Evolutionary conservation across 1,139 yeast genomes (phyloP).

Genomic region (Suhomyces terraborum): DNA sequence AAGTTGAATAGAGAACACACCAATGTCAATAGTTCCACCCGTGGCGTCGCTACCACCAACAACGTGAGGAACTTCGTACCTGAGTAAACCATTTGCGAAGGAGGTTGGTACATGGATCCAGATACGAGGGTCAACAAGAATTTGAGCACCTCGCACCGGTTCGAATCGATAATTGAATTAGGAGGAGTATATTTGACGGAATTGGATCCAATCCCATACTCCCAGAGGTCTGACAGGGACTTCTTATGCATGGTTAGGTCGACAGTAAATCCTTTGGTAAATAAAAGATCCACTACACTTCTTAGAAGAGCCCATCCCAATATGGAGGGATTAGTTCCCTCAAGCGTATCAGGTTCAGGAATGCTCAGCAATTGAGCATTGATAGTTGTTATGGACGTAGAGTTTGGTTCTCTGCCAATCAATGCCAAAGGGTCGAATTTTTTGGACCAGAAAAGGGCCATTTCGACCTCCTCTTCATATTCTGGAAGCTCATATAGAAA

Average conservation of each 20-base stretch:
- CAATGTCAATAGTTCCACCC: constrained; percentile 51
- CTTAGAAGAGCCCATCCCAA: constrained; percentile 22
- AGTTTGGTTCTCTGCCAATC: constrained; percentile 10
- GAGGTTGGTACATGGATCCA: constrained; percentile 55
- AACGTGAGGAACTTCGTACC: constrained; percentile 65
- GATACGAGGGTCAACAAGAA: constrained; percentile 67
- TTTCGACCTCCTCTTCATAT: constrained; percentile 38
- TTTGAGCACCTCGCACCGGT: constrained; percentile 67
- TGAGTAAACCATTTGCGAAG: constrained; percentile 43
- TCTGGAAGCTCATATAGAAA: constrained; percentile 58
- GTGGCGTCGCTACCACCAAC: constrained; percentile 55
- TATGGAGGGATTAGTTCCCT: constrained; percentile 23
- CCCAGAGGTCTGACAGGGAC: constrained; percentile 53
- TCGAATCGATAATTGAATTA: constrained; percentile 56
- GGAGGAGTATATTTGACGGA: constrained; percentile 45
- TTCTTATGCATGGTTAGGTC: constrained; percentile 17
- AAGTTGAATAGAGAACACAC: constrained; percentile 72
- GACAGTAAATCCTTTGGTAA: constrained; percentile 62
- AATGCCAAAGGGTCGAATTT: constrained; percentile 29
- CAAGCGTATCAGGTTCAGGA: constrained; percentile 2
- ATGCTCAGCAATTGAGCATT: constrained; percentile 4
- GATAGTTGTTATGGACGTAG: constrained; percentile 3
- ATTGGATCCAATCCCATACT: constrained; percentile 68
- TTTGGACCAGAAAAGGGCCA: constrained; percentile 37
- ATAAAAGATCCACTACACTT: constrained; percentile 38